Evolutionary conservation across 1,284 basidiomycete species (phyloP).

Genomic region (Omphalotus olearius): DNA sequence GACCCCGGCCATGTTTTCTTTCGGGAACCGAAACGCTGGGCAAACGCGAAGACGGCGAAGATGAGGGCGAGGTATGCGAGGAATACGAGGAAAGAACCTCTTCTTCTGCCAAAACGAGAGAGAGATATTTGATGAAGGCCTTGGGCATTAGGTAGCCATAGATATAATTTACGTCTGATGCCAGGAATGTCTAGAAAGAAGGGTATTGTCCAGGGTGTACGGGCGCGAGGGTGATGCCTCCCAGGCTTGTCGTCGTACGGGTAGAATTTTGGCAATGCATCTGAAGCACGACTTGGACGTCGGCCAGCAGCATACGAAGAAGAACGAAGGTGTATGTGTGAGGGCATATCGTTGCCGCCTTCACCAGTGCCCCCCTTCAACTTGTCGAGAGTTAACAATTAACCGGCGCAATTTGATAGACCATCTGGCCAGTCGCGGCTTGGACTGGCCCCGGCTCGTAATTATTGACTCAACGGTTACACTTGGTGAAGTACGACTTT

Average conservation of each 20-base stretch:
- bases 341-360: not conserved
- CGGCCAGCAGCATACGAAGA: slow-evolving; percentile 10
- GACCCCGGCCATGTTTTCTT: slow-evolving; percentile 15
- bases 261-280: slow-evolving; percentile 14
- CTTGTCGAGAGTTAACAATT: no score
- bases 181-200: slow-evolving; percentile 12
- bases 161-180: slow-evolving; percentile 2
- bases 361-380: no score
- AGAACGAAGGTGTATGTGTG: slow-evolving; percentile 10
- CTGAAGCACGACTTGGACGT: slow-evolving; percentile 9
- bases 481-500: no score
- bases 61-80: slow-evolving; percentile 12
- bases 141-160: slow-evolving; percentile 10
- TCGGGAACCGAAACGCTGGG: slow-evolving; percentile 13
- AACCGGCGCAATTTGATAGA: no score
- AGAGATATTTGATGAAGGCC: slow-evolving; percentile 9
- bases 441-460: no score
- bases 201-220: slow-evolving; percentile 8
- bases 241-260: slow-evolving; percentile 8
- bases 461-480: no score
- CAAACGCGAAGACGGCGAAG: slow-evolving; percentile 14
- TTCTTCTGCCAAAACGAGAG: slow-evolving; percentile 12
- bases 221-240: slow-evolving; percentile 2
- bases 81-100: slow-evolving; percentile 14
- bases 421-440: no score